phyloP scores from a whole-genome alignment of 148 eudicot species.

The Oxyria digyna region DNA sequence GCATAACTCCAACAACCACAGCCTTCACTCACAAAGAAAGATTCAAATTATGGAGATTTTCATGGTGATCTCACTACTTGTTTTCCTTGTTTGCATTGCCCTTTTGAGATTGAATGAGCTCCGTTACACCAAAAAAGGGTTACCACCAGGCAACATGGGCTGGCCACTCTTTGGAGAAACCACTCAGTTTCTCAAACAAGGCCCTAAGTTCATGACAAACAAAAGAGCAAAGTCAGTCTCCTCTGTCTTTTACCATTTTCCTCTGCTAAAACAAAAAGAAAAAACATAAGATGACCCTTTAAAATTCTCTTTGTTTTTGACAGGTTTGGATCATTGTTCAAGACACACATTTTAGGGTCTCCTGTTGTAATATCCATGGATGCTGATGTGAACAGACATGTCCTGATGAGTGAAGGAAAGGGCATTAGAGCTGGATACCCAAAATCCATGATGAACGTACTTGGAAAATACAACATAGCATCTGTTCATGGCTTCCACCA shows the following conservation, averaged over 20 bases:
- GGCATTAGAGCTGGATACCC: slow-evolving; percentile 93
- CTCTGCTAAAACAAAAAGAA: too few relatives aligned
- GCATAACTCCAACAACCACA: neutral
- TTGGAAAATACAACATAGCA: slow-evolving; percentile 89
- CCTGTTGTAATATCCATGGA: slow-evolving; percentile 87
- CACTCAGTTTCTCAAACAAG: slow-evolving; percentile 71
- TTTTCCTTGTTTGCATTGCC: slow-evolving; percentile 16
- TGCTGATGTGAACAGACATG: slow-evolving; percentile 63
- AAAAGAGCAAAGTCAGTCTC: slow-evolving; percentile 62
- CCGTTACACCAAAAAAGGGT: slow-evolving; percentile 50
- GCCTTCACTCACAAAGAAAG: neutral
- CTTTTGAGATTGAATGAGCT: slow-evolving; percentile 73
- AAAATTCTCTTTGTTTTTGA: neutral
- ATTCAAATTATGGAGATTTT: slow-evolving; percentile 8
- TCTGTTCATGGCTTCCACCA: slow-evolving; percentile 88
- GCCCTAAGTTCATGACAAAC: slow-evolving; percentile 77
- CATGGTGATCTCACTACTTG: slow-evolving; percentile 12
- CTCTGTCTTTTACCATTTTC: neutral
- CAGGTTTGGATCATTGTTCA: slow-evolving; percentile 80
- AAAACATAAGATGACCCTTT: too few relatives aligned
- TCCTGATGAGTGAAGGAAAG: slow-evolving; percentile 67
- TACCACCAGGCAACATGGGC: slow-evolving; percentile 98
- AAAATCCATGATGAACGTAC: slow-evolving; percentile 68
- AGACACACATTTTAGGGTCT: slow-evolving; percentile 70
- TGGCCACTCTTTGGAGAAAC: slow-evolving; percentile 97